Conservation (phyloP, 2,329 filamentous ascomycete species). For the Calonectria fujianensis region DNA sequence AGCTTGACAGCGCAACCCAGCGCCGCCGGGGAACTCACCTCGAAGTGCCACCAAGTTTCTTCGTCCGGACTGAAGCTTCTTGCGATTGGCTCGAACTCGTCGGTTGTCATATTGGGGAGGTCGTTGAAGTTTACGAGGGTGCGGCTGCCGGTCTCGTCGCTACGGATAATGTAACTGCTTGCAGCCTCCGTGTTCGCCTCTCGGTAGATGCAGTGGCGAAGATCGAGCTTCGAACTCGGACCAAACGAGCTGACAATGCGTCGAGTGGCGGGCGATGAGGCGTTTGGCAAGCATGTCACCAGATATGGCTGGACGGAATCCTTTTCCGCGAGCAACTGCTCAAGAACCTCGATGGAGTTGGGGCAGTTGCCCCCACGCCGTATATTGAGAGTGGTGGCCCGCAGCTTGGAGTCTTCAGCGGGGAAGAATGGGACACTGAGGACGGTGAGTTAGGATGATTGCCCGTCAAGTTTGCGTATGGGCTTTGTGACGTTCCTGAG, state of each 20-base stretch:
- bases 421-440: slow-evolving; percentile 80
- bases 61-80: slow-evolving; percentile 60
- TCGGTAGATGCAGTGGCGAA: slow-evolving; percentile 77
- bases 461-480: slow-evolving; percentile 1
- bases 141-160: slow-evolving; percentile 74
- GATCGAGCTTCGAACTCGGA: slow-evolving; percentile 63
- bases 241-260: slow-evolving; percentile 75
- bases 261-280: slow-evolving; percentile 68
- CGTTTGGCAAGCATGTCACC: slow-evolving; percentile 73
- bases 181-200: slow-evolving; percentile 73
- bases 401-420: slow-evolving; percentile 82
- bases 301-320: slow-evolving; percentile 63
- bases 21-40: slow-evolving; percentile 66
- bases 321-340: slow-evolving; percentile 72
- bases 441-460: slow-evolving; percentile 42
- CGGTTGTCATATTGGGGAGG: slow-evolving; percentile 79
- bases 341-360: slow-evolving; percentile 82
- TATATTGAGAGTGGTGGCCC: slow-evolving; percentile 74
- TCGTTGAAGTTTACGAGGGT: slow-evolving; percentile 83
- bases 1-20: slow-evolving; percentile 37
- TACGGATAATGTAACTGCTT: slow-evolving; percentile 82
- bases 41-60: slow-evolving; percentile 82
- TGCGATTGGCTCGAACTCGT: slow-evolving; percentile 73
- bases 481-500: slow-evolving; percentile 70
- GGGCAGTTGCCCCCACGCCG: slow-evolving; percentile 84